Conservation (phyloP, 768 basidiomycete species). For the Tephrocybe sp. region DNA sequence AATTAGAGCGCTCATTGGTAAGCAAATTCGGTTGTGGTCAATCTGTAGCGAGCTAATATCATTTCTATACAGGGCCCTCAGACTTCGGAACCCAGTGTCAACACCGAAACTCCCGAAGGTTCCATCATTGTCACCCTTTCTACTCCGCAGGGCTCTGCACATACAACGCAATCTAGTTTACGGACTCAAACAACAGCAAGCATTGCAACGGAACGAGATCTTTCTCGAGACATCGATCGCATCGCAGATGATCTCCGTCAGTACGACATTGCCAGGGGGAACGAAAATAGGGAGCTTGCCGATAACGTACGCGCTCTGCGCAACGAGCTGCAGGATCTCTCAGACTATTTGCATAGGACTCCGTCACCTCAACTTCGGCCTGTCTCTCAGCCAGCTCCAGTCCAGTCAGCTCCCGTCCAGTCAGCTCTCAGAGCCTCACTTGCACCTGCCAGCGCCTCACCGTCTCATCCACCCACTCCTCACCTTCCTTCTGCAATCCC, state of each 20-base stretch:
- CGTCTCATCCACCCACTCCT: constrained; percentile 7
- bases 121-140: constrained; percentile 39
- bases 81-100: constrained; percentile 20
- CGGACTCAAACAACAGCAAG: constrained; percentile 34
- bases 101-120: constrained; percentile 35
- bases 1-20: constrained; percentile 15
- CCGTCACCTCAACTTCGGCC: constrained; percentile 27
- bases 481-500: constrained; percentile 29
- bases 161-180: constrained; percentile 33
- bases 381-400: constrained; percentile 7
- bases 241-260: constrained; percentile 56
- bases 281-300: constrained; percentile 63
- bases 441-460: too few relatives aligned
- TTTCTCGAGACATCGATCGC: constrained; percentile 46
- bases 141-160: constrained; percentile 38
- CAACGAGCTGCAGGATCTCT: constrained; percentile 65
- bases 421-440: too few relatives aligned
- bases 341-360: constrained; percentile 51
- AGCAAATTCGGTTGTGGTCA: constrained; percentile 8
- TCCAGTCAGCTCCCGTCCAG: not conserved
- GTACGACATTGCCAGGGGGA: constrained; percentile 56
- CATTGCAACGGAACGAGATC: constrained; percentile 49
- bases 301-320: constrained; percentile 71
- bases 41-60: not conserved
- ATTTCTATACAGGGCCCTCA: not conserved